Evolutionary conservation across 192 early-diverging fungal species (phyloP), one percentile per base, ranked within the genome.

Genomic region (Podila epicladia): DNA sequence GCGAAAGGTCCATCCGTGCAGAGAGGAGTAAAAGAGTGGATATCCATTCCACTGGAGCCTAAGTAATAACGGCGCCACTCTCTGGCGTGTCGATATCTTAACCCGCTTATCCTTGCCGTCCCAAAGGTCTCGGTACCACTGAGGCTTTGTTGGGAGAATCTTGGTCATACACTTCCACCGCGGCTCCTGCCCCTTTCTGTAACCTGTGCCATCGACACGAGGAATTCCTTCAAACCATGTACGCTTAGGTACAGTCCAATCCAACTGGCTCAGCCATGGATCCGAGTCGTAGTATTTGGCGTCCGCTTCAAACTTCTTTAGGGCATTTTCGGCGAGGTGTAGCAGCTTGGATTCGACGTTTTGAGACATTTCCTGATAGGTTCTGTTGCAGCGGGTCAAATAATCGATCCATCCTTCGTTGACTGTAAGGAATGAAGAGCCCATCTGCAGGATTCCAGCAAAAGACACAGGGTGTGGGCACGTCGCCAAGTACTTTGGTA

Each of bases 391-490:
- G 5, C 75, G 80, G 6, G 60, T 57, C 4, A 97, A 65, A 73
- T 94, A 98, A 12, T 88, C 82, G 8, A 89, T 82, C 98, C 97
- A 99, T 32, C 87, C 88, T n/a, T 87, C 82, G 35, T 91, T 89
- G 15, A 94, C 93, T 0, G 98, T 91, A 64, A 99, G 70, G 73
- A 95, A 96, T 5, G 90, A 91, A 41, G 89, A 92, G 6, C 93
- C 91, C 95, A 99, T 97, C 51, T 92, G 88, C 62, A 97, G 62
- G 73, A 95, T 93, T 0, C 98, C 98, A 4, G 92, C 92, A 85
- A 99, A 96, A 33, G 96, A 96, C 41, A 92, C 95, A 4, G 97
- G 96, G 68, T 97, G 97, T 19, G 98, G 98, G 70, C 97, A 98
- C 55, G 95, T 95, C 24, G 86, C 50, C 24, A 82, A 69, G 75